Conservation (phyloP, 1,284 basidiomycete genomes). For the Moesziomyces parantarcticus region DNA sequence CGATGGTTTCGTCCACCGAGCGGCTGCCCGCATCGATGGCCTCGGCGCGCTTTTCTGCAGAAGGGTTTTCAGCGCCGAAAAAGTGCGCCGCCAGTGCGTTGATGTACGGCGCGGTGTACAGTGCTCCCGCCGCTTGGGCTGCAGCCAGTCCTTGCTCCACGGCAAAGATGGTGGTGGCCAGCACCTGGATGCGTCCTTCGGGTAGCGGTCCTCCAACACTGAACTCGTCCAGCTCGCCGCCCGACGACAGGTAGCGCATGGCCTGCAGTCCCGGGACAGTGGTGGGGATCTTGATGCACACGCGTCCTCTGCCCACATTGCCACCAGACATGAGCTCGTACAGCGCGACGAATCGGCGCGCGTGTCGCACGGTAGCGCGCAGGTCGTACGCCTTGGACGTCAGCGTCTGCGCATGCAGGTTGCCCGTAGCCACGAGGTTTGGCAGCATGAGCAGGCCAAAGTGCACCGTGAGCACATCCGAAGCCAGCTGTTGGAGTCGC, state of each 20-base stretch:
- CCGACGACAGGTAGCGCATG: slow-evolving; percentile 35
- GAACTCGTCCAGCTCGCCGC: slow-evolving; percentile 18
- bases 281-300: slow-evolving; percentile 31
- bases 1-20: slow-evolving; percentile 14
- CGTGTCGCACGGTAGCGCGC: slow-evolving; percentile 15
- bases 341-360: slow-evolving; percentile 27
- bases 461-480: slow-evolving; percentile 26
- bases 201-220: slow-evolving; percentile 11
- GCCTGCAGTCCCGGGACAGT: slow-evolving; percentile 30
- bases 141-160: slow-evolving; percentile 33
- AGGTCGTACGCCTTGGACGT: slow-evolving; percentile 26
- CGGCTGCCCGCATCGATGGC: slow-evolving; percentile 4
- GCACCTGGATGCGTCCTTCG: slow-evolving; percentile 26
- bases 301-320: slow-evolving; percentile 1
- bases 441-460: slow-evolving; percentile 34
- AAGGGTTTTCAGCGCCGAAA: slow-evolving; percentile 12
- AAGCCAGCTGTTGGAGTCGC: slow-evolving; percentile 15
- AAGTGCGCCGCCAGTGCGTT: slow-evolving; percentile 33
- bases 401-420: slow-evolving; percentile 23
- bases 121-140: slow-evolving; percentile 20
- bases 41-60: background rate
- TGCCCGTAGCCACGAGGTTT: slow-evolving; percentile 15
- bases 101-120: slow-evolving; percentile 28
- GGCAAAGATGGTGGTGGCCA: slow-evolving; percentile 26
- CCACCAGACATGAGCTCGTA: slow-evolving; percentile 20